phyloP scores from a whole-genome alignment of 192 early-diverging fungal species.

The Coemansia sp. region DNA sequence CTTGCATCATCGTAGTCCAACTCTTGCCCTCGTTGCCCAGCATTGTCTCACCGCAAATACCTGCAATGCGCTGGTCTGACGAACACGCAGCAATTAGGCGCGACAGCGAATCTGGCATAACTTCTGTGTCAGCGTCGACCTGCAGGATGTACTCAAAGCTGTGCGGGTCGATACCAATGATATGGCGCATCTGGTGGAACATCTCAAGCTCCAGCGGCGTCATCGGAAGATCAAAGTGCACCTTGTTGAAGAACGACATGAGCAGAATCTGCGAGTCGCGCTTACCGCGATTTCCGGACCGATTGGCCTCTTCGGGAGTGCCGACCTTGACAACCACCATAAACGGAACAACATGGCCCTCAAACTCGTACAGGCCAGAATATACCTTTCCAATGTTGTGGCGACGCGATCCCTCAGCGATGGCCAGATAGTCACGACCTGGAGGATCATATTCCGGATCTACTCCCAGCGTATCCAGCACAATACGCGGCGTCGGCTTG shows the following conservation, averaged over 20 bases:
- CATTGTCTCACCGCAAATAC: not conserved
- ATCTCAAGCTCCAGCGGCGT: constrained; percentile 90
- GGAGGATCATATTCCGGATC: constrained; percentile 76
- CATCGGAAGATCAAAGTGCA: constrained; percentile 92
- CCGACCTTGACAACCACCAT: constrained; percentile 97
- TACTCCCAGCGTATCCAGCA: constrained; percentile 83
- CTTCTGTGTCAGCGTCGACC: constrained; percentile 86
- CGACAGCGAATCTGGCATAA: constrained; percentile 82
- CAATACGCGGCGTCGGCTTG: constrained; percentile 85
- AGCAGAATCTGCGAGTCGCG: constrained; percentile 97
- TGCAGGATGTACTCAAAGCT: constrained; percentile 80
- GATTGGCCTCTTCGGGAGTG: constrained; percentile 76
- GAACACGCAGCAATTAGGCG: constrained; percentile 54
- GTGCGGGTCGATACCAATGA: constrained; percentile 85
- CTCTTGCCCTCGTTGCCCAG: not conserved
- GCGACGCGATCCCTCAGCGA: constrained; percentile 89
- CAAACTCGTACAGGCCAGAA: constrained; percentile 89
- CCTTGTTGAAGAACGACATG: constrained; percentile 94
- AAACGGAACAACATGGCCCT: constrained; percentile 89
- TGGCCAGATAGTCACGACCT: constrained; percentile 77
- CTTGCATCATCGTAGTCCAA: not conserved
- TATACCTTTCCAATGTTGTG: constrained; percentile 97
- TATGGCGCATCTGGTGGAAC: constrained; percentile 96
- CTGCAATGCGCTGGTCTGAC: not conserved
- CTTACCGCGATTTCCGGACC: constrained; percentile 96